phyloP scores from a whole-genome alignment of 2,329 filamentous ascomycete genomes.

The Sclerotinia spermophila region DNA sequence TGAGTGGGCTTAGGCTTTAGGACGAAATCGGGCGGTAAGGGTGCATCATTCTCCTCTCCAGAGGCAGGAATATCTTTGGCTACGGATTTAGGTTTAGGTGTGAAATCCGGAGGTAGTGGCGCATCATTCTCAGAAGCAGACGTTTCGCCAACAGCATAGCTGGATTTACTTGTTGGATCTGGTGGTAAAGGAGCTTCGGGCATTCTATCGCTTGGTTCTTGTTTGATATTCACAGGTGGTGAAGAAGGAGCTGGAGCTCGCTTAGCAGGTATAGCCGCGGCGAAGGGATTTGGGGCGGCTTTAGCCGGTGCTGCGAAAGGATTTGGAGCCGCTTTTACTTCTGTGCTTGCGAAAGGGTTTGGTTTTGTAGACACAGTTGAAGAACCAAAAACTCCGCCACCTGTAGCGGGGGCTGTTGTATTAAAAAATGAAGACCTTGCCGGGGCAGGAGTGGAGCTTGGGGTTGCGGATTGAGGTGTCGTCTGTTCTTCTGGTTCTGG shows the following conservation, averaged over 20 bases:
- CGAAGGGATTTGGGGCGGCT: constrained; percentile 24
- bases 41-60: constrained; percentile 38
- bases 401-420: constrained; percentile 20
- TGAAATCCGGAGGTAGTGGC: constrained; percentile 42
- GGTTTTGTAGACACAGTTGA: constrained; percentile 23
- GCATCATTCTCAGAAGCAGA: constrained; percentile 41
- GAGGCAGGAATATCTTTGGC: background rate
- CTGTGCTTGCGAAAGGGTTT: constrained; percentile 22
- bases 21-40: constrained; percentile 42
- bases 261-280: constrained; percentile 20
- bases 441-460: constrained; percentile 29
- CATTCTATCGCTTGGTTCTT: constrained; percentile 29
- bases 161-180: constrained; percentile 40
- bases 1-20: constrained; percentile 24
- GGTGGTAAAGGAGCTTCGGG: constrained; percentile 44
- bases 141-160: constrained; percentile 39
- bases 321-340: constrained; percentile 1
- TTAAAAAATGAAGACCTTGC: constrained; percentile 27
- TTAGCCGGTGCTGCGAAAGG: constrained; percentile 8
- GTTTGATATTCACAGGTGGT: constrained; percentile 27
- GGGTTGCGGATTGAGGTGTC: constrained; percentile 27
- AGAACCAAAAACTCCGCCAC: constrained; percentile 25
- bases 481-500: constrained; percentile 21
- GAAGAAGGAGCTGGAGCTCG: constrained; percentile 23
- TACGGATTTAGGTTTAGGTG: constrained; percentile 25